phyloP scores from a whole-genome alignment of 306 rosid species.

The Prunus campanulata region DNA sequence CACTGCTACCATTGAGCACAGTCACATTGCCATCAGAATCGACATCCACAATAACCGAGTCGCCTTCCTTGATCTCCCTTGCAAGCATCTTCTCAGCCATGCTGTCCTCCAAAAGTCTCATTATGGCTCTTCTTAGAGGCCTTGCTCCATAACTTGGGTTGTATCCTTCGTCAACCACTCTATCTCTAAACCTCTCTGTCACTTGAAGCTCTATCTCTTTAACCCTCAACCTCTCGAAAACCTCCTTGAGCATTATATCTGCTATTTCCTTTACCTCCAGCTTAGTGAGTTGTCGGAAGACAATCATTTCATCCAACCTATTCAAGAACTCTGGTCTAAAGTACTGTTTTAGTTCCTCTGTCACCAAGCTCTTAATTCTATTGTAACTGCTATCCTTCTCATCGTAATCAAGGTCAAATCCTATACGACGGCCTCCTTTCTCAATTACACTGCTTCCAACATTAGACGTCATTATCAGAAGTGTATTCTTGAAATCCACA shows the following conservation, averaged over 20 bases:
- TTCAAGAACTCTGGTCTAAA: slow-evolving; percentile 92
- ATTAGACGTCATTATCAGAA: slow-evolving; percentile 91
- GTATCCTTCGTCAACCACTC: slow-evolving; percentile 93
- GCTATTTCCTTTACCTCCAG: slow-evolving; percentile 94
- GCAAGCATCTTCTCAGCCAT: slow-evolving; percentile 99
- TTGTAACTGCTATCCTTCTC: slow-evolving; percentile 93
- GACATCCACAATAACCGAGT: slow-evolving; percentile 85
- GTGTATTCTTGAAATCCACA: slow-evolving; percentile 94
- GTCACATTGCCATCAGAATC: slow-evolving; percentile 91
- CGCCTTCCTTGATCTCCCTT: slow-evolving; percentile 90
- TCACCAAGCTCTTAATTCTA: slow-evolving; percentile 89
- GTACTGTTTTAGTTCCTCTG: slow-evolving; percentile 88
- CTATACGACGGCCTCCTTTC: slow-evolving; percentile 88
- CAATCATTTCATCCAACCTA: slow-evolving; percentile 94
- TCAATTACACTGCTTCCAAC: slow-evolving; percentile 97
- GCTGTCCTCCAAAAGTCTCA: slow-evolving; percentile 96
- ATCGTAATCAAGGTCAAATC: slow-evolving; percentile 85
- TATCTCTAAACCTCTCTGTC: slow-evolving; percentile 86
- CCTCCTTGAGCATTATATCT: slow-evolving; percentile 92
- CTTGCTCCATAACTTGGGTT: slow-evolving; percentile 98
- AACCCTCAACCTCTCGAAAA: slow-evolving; percentile 71
- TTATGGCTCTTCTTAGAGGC: slow-evolving; percentile 92
- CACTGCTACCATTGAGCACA: slow-evolving; percentile 77
- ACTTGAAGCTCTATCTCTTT: slow-evolving; percentile 87
- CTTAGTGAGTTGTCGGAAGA: slow-evolving; percentile 90